phyloP scores from a whole-genome alignment of 2,329 filamentous ascomycete species.

The Alternaria sp. region DNA sequence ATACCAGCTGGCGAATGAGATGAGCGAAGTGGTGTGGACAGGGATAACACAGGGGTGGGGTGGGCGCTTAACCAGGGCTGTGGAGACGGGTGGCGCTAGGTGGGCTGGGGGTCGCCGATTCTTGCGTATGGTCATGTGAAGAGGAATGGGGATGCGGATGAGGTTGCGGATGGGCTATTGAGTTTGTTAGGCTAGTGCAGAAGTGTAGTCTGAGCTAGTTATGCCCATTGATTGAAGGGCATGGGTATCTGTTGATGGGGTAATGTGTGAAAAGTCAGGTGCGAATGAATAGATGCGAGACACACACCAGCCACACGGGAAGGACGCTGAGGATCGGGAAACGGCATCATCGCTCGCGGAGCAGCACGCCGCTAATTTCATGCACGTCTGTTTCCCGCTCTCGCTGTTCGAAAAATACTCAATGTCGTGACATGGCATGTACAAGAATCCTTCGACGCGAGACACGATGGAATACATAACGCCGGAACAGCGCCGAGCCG shows the following conservation, averaged over 20 bases:
- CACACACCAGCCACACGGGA: background rate
- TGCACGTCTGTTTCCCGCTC: background rate
- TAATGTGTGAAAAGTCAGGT: background rate
- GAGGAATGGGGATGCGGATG: constrained; percentile 5
- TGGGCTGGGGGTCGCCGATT: constrained; percentile 2
- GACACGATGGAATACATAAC: background rate
- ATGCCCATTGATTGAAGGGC: background rate
- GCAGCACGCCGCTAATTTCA: background rate
- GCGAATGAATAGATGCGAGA: background rate
- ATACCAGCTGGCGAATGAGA: constrained; percentile 30
- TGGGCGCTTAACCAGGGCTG: constrained; percentile 26
- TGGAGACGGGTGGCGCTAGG: constrained; percentile 20
- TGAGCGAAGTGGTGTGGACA: background rate
- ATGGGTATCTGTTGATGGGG: background rate
- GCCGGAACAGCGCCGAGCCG: constrained; percentile 6
- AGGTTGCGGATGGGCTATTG: constrained; percentile 7
- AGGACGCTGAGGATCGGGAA: background rate
- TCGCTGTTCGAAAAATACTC: background rate
- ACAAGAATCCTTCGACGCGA: background rate
- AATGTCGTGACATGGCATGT: background rate
- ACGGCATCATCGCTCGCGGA: background rate
- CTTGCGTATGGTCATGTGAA: constrained; percentile 7
- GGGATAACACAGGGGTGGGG: constrained; percentile 21
- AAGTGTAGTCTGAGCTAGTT: background rate
- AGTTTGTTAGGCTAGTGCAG: background rate